Evolutionary conservation across 1,284 basidiomycete species (phyloP).

Genomic region (Kalmanozyma brasiliensis): DNA sequence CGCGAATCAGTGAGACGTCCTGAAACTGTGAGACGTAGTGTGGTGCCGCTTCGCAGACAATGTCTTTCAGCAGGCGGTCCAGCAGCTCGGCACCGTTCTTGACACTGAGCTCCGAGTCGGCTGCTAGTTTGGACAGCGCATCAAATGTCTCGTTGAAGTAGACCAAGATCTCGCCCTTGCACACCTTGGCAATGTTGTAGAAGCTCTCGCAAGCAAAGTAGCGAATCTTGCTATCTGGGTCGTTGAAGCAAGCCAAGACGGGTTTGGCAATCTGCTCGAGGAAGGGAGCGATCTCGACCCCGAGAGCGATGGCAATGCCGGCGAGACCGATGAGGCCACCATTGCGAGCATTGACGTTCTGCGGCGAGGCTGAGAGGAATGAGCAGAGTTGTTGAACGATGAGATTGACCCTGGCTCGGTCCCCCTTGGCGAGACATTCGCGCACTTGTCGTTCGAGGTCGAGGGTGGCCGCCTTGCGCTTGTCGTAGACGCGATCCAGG

Average conservation of each 20-base stretch:
- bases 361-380: conserved; percentile 61
- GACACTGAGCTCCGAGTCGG: conserved; percentile 94
- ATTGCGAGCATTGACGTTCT: conserved; percentile 79
- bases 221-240: conserved; percentile 92
- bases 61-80: conserved; percentile 95
- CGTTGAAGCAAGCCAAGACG: conserved; percentile 91
- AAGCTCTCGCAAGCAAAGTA: conserved; percentile 97
- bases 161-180: conserved; percentile 93
- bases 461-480: conserved; percentile 92
- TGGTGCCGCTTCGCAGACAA: conserved; percentile 94
- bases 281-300: conserved; percentile 90
- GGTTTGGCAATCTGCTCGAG: conserved; percentile 91
- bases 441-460: conserved; percentile 96
- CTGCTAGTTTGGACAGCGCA: conserved; percentile 94
- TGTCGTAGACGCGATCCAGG: conserved; percentile 77
- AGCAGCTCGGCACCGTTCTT: conserved; percentile 99
- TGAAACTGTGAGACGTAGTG: conserved; percentile 91
- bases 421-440: conserved; percentile 82
- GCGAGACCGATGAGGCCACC: conserved; percentile 97
- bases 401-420: conserved; percentile 81
- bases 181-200: conserved; percentile 96
- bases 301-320: conserved; percentile 93
- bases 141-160: conserved; percentile 99
- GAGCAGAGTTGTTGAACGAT: conserved; percentile 95
- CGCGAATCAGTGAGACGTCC: conserved; percentile 70